phyloP scores from a whole-genome alignment of 2,329 filamentous ascomycete species.

The Aspergillus pseudotamarii region DNA sequence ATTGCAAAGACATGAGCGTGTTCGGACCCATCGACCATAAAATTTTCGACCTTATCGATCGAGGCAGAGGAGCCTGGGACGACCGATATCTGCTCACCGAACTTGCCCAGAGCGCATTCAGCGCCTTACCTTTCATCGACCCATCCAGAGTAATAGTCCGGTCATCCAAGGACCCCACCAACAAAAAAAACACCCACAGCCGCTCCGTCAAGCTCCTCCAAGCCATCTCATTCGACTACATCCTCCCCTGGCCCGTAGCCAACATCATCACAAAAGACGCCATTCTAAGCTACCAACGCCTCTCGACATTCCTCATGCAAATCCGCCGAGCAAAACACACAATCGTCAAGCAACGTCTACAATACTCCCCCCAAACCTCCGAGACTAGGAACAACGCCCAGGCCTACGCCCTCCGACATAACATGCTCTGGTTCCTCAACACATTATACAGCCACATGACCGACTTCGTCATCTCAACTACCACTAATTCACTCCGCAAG shows the following conservation, averaged over 20 bases:
- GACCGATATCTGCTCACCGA: conserved; percentile 82
- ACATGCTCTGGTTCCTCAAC: conserved; percentile 76
- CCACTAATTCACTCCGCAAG: conserved; percentile 58
- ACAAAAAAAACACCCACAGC: conserved; percentile 52
- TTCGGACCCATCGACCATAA: conserved; percentile 67
- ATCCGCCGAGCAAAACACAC: conserved; percentile 70
- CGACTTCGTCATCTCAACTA: conserved; percentile 68
- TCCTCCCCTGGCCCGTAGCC: conserved; percentile 64
- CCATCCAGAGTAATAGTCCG: conserved; percentile 64
- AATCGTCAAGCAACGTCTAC: conserved; percentile 57
- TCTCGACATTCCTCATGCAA: conserved; percentile 79
- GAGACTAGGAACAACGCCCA: conserved; percentile 38
- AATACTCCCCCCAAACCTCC: conserved; percentile 44
- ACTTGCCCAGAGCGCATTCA: conserved; percentile 72
- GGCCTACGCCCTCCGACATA: conserved; percentile 60
- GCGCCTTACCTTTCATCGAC: conserved; percentile 55
- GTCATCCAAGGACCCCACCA: conserved; percentile 46
- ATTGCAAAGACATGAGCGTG: conserved; percentile 73
- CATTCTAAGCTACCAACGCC: conserved; percentile 67
- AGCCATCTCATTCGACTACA: conserved; percentile 67
- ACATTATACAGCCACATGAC: conserved; percentile 75
- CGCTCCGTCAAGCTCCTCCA: conserved; percentile 66
- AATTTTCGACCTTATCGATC: conserved; percentile 76
- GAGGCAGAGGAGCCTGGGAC: conserved; percentile 65
- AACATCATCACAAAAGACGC: conserved; percentile 73